Evolutionary conservation across 768 basidiomycete genomes (phyloP).

Genomic region (Galerina marginata): DNA sequence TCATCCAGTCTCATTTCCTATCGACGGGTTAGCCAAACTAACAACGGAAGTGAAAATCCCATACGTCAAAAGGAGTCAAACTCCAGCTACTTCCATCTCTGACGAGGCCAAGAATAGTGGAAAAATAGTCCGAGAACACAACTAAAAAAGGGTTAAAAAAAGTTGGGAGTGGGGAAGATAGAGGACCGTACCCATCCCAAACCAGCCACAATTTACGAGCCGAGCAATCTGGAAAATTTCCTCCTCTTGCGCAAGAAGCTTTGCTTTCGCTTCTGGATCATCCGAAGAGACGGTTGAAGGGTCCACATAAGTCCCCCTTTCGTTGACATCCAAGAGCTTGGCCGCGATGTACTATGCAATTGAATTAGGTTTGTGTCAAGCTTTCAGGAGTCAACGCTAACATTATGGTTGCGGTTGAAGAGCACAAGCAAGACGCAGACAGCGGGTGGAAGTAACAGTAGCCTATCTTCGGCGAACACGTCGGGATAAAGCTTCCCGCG

Average conservation of each 20-base stretch:
- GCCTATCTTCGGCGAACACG: constrained; percentile 77
- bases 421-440: constrained; percentile 77
- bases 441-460: constrained; percentile 80
- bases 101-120: constrained; percentile 78
- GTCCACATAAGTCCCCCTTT: constrained; percentile 65
- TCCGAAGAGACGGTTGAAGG: constrained; percentile 51
- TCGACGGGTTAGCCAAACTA: background rate
- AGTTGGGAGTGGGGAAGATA: background rate
- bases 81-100: constrained; percentile 80
- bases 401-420: constrained; percentile 92
- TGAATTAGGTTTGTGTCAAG: background rate
- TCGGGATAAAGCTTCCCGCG: constrained; percentile 73
- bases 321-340: constrained; percentile 82
- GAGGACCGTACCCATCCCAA: constrained; percentile 52
- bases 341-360: constrained; percentile 72
- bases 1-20: constrained; percentile 71
- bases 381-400: constrained; percentile 36
- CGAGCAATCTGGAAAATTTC: constrained; percentile 87
- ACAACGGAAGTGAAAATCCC: constrained; percentile 20
- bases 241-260: constrained; percentile 62
- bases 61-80: constrained; percentile 72
- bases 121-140: constrained; percentile 87
- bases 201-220: constrained; percentile 82
- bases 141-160: constrained; percentile 33
- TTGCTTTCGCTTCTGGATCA: constrained; percentile 36